Percentiles rank a stretch among this genome's conserved stretches.
Conservation (phyloP, 1,139 yeast genomes). For the Pichia norvegensis region DNA sequence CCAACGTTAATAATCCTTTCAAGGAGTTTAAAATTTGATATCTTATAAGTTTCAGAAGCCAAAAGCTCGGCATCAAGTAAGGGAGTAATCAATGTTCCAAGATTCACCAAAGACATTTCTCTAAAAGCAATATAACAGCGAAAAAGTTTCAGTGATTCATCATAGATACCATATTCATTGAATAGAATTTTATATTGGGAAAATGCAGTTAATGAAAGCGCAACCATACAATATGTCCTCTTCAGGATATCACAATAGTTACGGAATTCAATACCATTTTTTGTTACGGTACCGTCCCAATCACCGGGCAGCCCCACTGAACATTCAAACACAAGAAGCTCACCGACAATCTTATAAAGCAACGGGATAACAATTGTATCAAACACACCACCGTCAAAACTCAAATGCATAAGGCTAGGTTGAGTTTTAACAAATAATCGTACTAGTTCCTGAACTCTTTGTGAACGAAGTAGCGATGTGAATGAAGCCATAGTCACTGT, state of each 20-base stretch:
- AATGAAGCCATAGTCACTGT: slow-evolving; percentile 7
- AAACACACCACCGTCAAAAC: slow-evolving; percentile 22
- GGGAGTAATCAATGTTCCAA: slow-evolving; percentile 17
- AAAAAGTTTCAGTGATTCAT: slow-evolving; percentile 19
- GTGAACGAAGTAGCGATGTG: slow-evolving; percentile 12
- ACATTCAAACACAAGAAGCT: slow-evolving; percentile 19
- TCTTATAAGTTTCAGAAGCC: slow-evolving; percentile 4
- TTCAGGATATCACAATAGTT: slow-evolving; percentile 19
- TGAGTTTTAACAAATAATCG: slow-evolving; percentile 21
- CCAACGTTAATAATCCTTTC: slow-evolving; percentile 18
- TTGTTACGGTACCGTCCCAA: slow-evolving; percentile 7
- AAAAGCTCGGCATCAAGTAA: slow-evolving; percentile 11
- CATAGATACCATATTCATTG: slow-evolving; percentile 21
- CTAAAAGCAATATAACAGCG: slow-evolving; percentile 22
- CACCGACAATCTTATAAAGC: slow-evolving; percentile 24
- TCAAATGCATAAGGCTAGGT: slow-evolving; percentile 17
- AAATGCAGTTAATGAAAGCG: slow-evolving; percentile 24
- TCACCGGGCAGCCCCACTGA: slow-evolving; percentile 13
- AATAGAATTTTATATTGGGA: slow-evolving; percentile 20
- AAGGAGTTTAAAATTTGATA: slow-evolving; percentile 12
- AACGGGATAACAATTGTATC: slow-evolving; percentile 23
- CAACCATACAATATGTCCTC: slow-evolving; percentile 21
- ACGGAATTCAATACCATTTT: slow-evolving; percentile 13
- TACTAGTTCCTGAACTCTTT: slow-evolving; percentile 17
- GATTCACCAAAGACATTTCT: slow-evolving; percentile 19